phyloP scores from a whole-genome alignment of 2,329 filamentous ascomycete genomes.

The Aureobasidium uvarum region DNA sequence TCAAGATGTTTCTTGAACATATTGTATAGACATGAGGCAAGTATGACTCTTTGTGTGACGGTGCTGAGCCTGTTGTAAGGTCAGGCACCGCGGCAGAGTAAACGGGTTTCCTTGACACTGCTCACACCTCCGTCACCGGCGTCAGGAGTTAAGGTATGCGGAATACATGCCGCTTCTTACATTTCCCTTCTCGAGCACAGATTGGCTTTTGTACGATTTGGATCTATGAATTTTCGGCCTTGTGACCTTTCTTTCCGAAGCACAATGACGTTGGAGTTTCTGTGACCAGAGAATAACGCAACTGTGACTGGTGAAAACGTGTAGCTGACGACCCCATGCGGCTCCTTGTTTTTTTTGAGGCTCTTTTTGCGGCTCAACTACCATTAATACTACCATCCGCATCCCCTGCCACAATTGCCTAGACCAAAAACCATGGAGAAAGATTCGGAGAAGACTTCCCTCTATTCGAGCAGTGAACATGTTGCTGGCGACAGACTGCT shows the following conservation, averaged over 20 bases:
- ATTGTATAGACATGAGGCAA: neutral
- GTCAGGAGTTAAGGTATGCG: neutral
- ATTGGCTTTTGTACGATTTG: neutral
- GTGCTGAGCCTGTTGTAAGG: neutral
- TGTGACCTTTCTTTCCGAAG: constrained; percentile 3
- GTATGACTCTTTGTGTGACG: neutral
- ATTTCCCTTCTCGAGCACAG: neutral
- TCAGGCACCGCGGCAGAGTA: neutral
- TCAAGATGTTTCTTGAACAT: neutral
- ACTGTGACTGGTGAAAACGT: constrained; percentile 6
- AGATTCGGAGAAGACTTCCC: neutral
- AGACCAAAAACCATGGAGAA: neutral
- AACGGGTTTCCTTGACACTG: neutral
- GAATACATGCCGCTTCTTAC: neutral
- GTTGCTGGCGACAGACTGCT: constrained; percentile 7
- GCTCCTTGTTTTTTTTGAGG: neutral
- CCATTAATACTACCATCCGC: constrained; percentile 6
- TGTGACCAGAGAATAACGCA: neutral
- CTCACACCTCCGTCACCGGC: constrained; percentile 6
- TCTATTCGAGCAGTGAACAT: neutral
- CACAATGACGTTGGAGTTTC: constrained; percentile 1
- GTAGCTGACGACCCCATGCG: constrained; percentile 4
- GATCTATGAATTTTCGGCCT: neutral
- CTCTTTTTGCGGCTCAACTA: constrained; percentile 19
- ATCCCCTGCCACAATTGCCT: neutral